Conservation (phyloP, 176 grass and related monocot genomes). For the Thalia dealbata region DNA sequence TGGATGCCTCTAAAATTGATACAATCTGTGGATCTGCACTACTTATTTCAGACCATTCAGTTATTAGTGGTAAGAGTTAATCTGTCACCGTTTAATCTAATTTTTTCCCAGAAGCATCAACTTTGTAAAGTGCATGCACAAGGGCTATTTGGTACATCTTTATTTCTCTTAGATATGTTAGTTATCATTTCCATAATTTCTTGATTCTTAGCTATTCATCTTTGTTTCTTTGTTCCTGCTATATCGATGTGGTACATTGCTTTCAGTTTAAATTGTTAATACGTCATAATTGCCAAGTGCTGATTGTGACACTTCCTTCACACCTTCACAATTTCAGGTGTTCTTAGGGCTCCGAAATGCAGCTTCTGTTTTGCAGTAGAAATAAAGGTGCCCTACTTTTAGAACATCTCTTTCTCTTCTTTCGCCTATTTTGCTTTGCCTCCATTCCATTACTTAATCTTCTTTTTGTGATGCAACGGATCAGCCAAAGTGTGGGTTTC, state of each 20-base stretch:
- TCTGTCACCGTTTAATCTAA: background rate
- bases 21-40: constrained; percentile 39
- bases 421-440: constrained; percentile 20
- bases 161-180: background rate
- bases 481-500: constrained; percentile 87
- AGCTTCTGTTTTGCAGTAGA: constrained; percentile 67
- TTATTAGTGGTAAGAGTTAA: constrained; percentile 49
- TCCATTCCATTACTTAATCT: constrained; percentile 8
- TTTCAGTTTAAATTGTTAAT: too few relatives aligned
- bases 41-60: constrained; percentile 79
- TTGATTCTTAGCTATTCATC: too few relatives aligned
- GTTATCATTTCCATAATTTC: too few relatives aligned
- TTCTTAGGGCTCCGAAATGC: constrained; percentile 35
- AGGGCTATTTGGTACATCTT: background rate
- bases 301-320: too few relatives aligned
- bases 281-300: too few relatives aligned
- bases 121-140: background rate
- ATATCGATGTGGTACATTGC: too few relatives aligned
- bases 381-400: constrained; percentile 62
- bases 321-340: constrained; percentile 33
- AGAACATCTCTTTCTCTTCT: constrained; percentile 2
- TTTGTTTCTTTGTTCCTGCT: too few relatives aligned
- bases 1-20: constrained; percentile 65
- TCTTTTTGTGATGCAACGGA: constrained; percentile 10
- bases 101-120: background rate